Conservation (phyloP, 177 flowering plant genomes). For the Tripterygium wilfordii region DNA sequence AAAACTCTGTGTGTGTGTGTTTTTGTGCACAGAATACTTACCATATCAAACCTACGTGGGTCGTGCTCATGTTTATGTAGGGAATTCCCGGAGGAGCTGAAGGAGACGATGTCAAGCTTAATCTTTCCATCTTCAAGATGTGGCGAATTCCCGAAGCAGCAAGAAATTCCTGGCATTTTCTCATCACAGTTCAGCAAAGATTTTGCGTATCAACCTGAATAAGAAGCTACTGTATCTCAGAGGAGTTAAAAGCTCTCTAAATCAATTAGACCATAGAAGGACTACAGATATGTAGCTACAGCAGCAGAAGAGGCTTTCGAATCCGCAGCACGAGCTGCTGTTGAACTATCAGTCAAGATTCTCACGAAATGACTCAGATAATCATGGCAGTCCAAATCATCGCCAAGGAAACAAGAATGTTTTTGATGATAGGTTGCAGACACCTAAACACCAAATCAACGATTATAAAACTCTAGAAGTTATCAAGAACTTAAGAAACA, state of each 20-base stretch:
- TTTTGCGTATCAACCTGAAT: slow-evolving; percentile 67
- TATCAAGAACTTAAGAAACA: not conserved
- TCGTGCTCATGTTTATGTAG: slow-evolving; percentile 23
- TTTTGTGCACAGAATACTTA: no score
- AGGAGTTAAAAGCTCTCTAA: not conserved
- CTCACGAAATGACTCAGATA: slow-evolving; percentile 25
- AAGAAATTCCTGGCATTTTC: slow-evolving; percentile 49
- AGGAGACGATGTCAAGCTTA: slow-evolving; percentile 62
- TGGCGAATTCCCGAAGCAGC: slow-evolving; percentile 82
- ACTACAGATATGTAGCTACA: not conserved
- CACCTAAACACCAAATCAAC: slow-evolving; percentile 5
- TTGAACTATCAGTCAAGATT: slow-evolving; percentile 34
- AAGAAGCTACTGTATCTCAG: no score
- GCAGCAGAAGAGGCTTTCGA: slow-evolving; percentile 19
- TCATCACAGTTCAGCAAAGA: slow-evolving; percentile 51
- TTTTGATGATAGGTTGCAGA: slow-evolving; percentile 1
- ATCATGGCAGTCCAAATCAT: slow-evolving; percentile 16
- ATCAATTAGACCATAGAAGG: not conserved
- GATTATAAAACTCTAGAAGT: slow-evolving; percentile 4
- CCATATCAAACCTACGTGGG: not conserved
- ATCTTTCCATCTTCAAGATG: slow-evolving; percentile 74
- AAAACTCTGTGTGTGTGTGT: no score
- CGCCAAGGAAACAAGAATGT: slow-evolving; percentile 6
- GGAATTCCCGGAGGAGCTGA: slow-evolving; percentile 69
- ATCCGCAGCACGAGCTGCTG: slow-evolving; percentile 12